Base-by-base conservation (phyloP, 768 basidiomycete genomes). In the Kwoniella bestiolae region DNA sequence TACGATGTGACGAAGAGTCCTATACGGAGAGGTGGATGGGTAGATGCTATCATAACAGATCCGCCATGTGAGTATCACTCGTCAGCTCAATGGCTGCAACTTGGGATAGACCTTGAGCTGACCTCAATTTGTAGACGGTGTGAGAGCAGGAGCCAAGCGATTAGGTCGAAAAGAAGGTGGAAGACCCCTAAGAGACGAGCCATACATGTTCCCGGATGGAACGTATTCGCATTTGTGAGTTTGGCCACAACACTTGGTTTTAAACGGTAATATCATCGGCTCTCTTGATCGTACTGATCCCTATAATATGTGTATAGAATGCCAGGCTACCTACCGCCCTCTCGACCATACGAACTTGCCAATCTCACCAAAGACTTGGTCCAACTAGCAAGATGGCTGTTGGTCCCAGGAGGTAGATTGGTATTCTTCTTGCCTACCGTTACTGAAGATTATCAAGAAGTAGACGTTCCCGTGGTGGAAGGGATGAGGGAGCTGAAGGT, bases 21-120 rank as follows among this genome's bases (percentile, higher is more conserved):
- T 0, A 92, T 90, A 89, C 83, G 96, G 67, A 88, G 90, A 68
- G 96, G 94, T 6, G 89, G 86, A 8, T 81, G 98, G 31, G 91
- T 99, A 68, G 96, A 99, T 73, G 92, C 94, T 0, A 94, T 98
- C 66, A 83, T 96, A 34, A 94, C 94, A 0, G 94, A 96, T 80
- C 94, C 94, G 49, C 94, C 94, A 11, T 96, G 93, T 93, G 81
- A 77, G 90, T 80, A 16, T 4, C 21, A 26, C 25, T 23, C 9
- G 1, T n/a, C 55, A 32, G 38, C 5, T 44, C 45, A 1, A 18
- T 29, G 16, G 21, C 2, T 12, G 23, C 25, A 46, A 16, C 1
- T 47, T 31, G 29, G 3, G 3, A 8, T 12, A 41, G 29, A 41
- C 9, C 25, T 35, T 44, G 45, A 56, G 50, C 11, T 34, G 56